A percentile compares a stretch with the other conserved stretches of the same genome.
phyloP scores from a whole-genome alignment of 208 protist species.

The Acanthamoeba lenticulata region DNA sequence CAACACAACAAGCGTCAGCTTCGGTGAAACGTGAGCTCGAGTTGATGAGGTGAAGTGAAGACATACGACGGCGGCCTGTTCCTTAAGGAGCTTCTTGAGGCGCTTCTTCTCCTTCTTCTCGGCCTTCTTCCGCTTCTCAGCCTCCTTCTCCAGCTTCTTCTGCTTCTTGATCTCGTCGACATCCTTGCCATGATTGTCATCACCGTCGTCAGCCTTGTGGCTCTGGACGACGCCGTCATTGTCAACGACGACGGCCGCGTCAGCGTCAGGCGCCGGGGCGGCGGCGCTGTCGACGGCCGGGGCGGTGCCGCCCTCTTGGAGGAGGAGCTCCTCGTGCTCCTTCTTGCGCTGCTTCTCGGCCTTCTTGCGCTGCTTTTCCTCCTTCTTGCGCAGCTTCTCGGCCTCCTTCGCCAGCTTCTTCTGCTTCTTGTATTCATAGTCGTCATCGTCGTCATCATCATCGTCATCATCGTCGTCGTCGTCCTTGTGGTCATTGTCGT shows the following conservation, averaged over 20 bases:
- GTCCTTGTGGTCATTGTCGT: neutral
- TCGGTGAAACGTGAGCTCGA: neutral
- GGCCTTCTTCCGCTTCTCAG: neutral
- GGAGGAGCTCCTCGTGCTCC: neutral
- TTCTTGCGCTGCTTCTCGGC: neutral
- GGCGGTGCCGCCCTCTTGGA: neutral
- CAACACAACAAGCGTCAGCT: neutral
- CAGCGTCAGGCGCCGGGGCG: no score
- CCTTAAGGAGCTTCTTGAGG: neutral
- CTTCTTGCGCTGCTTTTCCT: neutral
- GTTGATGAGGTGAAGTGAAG: neutral
- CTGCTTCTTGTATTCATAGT: neutral
- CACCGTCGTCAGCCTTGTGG: neutral
- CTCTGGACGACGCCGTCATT: neutral
- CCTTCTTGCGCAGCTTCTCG: neutral
- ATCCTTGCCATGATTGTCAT: neutral
- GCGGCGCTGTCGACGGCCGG: neutral
- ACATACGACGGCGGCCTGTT: neutral
- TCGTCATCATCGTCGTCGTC: neutral
- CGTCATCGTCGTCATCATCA: neutral
- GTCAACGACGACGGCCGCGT: neutral
- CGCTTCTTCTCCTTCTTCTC: slow-evolving; percentile 4
- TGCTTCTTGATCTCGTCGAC: neutral
- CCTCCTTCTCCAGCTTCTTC: neutral
- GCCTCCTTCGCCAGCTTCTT: neutral